phyloP scores from a whole-genome alignment of 2,329 filamentous ascomycete genomes.

The Aspergillus melleus region DNA sequence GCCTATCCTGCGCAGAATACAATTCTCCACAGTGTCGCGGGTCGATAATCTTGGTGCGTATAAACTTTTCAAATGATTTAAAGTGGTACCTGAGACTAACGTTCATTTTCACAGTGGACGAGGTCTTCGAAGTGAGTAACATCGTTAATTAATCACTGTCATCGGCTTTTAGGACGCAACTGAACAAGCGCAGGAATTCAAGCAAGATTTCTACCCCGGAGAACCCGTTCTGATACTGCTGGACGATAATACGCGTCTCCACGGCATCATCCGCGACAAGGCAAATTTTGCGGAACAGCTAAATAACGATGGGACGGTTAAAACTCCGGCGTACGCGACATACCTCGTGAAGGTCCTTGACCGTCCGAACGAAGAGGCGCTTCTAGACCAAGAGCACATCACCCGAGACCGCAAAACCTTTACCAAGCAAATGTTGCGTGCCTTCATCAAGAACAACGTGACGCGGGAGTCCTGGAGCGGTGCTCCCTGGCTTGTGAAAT shows the following conservation, averaged over 20 bases:
- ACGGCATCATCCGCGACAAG: conserved; percentile 81
- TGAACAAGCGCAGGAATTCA: conserved; percentile 61
- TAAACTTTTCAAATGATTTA: not conserved
- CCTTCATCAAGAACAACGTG: conserved; percentile 95
- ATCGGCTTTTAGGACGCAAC: conserved; percentile 1
- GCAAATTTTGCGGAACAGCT: conserved; percentile 66
- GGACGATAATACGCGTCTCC: conserved; percentile 66
- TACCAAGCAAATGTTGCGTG: conserved; percentile 88
- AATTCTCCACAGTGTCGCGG: conserved; percentile 84
- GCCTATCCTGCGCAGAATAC: conserved; percentile 84
- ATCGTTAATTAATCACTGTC: not conserved
- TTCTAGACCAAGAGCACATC: conserved; percentile 80
- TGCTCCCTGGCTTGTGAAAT: conserved; percentile 94
- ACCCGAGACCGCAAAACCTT: conserved; percentile 87
- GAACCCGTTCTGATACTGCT: conserved; percentile 77
- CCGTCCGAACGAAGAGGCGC: conserved; percentile 67
- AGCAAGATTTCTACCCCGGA: conserved; percentile 85
- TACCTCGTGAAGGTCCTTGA: conserved; percentile 78
- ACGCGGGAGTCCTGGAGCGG: conserved; percentile 88
- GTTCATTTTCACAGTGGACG: conserved; percentile 43
- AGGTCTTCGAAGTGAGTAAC: conserved; percentile 48
- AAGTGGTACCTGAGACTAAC: conserved; percentile 20
- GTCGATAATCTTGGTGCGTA: conserved; percentile 74
- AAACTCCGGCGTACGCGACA: conserved; percentile 67
- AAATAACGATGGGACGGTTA: conserved; percentile 66